Base-by-base conservation (phyloP, 352 stramenopile species). In the Thraustochytrium sp. region DNA sequence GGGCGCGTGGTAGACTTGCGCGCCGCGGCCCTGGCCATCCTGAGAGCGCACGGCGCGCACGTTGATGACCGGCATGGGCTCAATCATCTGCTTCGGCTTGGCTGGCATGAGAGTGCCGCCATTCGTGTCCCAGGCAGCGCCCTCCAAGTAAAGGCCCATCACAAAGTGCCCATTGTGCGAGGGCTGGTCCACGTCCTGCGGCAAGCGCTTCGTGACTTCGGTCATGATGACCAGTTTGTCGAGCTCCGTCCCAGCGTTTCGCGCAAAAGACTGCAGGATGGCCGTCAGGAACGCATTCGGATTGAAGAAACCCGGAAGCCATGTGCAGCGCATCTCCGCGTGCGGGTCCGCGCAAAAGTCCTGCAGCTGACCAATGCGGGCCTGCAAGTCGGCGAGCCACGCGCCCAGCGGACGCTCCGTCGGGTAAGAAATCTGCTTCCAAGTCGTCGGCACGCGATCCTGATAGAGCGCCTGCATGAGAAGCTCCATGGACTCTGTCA, bases 71-170 rank as follows among this genome's bases (percentile, higher is more conserved):
- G 96, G 96, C 95, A 99, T 98, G 26, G 90, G 68, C 44, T 90
- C 98, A 84, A 98, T 98, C 93, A 99, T 99, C 86, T 99, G 96
- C 86, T 98, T 98, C 4, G 96, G 96, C 72, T 95, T 92, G 23
- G 92, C 97, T 42, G 95, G 96, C 82, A 98, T 94, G 46, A 99
- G 92, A 29, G 92, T 95, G 83, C 91, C 91, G 82, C 93, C 94
- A 61, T 89, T 92, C 34, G 91, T 86, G 84, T 98, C 94, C 94
- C 94, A 98, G 13, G 95, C 91, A 61, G 94, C 96, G n/a, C 96
- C 96, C 89, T 98, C 96, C 86, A 99, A 90, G 62, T 87, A 94
- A 2, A 98, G 86, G 0, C 96, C 96, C 85, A 93, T 91, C 49
- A 98, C 94, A 89, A 98, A 98, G 23, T 94, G 95, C 61, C 96